phyloP scores from a whole-genome alignment of 805 yeast genomes.

The Metschnikowia proteae region DNA sequence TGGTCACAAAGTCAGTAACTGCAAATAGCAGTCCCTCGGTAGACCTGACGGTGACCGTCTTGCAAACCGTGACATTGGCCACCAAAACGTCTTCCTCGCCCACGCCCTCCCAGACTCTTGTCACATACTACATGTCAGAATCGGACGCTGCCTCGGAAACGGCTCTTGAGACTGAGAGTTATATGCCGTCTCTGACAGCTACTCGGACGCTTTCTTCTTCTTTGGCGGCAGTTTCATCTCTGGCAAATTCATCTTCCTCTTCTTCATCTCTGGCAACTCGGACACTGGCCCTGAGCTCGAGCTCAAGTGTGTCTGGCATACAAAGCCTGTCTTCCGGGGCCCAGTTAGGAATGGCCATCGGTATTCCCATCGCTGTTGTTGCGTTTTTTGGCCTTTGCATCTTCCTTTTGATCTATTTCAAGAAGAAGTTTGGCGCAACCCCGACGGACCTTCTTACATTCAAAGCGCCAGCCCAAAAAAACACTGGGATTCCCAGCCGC shows the following conservation, averaged over 20 bases:
- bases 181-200: neutral
- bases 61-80: neutral
- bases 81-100: neutral
- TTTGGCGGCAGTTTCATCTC: neutral
- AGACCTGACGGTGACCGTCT: slow-evolving; percentile 1
- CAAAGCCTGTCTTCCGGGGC: slow-evolving; percentile 7
- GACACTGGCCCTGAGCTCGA: slow-evolving; percentile 1
- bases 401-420: slow-evolving; percentile 9
- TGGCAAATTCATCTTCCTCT: neutral
- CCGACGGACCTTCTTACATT: slow-evolving; percentile 10
- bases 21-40: neutral
- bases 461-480: neutral
- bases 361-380: slow-evolving; percentile 30
- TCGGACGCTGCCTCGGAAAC: neutral
- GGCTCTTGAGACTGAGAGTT: neutral
- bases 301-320: neutral
- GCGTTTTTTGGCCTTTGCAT: slow-evolving; percentile 20
- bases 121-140: neutral
- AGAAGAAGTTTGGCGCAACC: slow-evolving; percentile 10
- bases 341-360: slow-evolving; percentile 31
- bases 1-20: slow-evolving; percentile 2
- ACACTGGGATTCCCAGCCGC: neutral
- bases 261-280: neutral
- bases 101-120: neutral
- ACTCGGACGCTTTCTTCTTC: neutral